Conservation (phyloP, 164 flowering plant genomes). For the Piper longum region DNA sequence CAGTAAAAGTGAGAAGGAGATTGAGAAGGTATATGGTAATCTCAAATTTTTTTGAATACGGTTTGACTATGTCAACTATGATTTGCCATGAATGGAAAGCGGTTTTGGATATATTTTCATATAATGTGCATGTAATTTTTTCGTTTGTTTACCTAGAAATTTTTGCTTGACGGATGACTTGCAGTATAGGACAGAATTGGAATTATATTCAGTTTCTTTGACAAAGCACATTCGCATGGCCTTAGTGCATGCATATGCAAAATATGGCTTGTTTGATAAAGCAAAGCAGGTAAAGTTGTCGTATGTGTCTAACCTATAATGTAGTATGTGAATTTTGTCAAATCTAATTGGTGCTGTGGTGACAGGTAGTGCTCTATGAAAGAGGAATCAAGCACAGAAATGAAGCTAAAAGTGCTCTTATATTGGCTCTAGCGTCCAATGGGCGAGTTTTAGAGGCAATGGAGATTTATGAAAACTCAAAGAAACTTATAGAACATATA, state of each 20-base stretch:
- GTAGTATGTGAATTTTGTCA: no score
- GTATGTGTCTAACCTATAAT: no score
- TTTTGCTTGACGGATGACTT: constrained; percentile 9
- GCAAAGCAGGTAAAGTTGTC: constrained; percentile 60
- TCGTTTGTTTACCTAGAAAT: background rate
- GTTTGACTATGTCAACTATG: background rate
- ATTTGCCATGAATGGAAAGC: background rate
- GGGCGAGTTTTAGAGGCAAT: constrained; percentile 61
- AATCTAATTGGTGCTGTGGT: background rate
- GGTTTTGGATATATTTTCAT: background rate
- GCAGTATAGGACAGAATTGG: constrained; percentile 53
- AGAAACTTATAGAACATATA: constrained; percentile 25
- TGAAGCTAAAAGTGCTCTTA: constrained; percentile 56
- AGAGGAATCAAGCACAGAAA: constrained; percentile 27
- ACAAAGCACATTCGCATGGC: constrained; percentile 64
- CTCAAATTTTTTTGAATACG: background rate
- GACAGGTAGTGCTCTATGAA: constrained; percentile 41
- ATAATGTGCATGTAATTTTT: background rate
- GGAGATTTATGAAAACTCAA: constrained; percentile 45
- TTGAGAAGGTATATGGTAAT: constrained; percentile 40
- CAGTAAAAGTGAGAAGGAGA: constrained; percentile 40
- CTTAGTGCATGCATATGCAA: constrained; percentile 64
- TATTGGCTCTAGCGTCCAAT: constrained; percentile 52
- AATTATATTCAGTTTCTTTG: constrained; percentile 19
- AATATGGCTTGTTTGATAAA: constrained; percentile 61